Base-by-base conservation (phyloP, 331 rosid genomes). In the Rosa hybrid region DNA sequence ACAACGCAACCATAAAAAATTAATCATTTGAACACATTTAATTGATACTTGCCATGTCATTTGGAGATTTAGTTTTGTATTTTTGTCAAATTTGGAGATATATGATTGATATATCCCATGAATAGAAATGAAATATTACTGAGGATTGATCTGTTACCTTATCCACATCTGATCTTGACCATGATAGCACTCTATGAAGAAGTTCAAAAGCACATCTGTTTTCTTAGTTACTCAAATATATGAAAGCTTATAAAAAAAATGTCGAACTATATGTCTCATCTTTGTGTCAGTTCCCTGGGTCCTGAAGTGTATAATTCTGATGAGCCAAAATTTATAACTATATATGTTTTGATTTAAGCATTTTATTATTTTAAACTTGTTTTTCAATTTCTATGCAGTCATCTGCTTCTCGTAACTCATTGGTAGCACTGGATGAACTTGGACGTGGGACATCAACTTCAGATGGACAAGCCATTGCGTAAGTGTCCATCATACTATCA, bases 401-500 rank as follows among this genome's bases (percentile, higher is more conserved):
- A 8, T 93, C 97, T 4, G 98, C 98, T 72, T 90, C 98, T 65
- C 42, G 77, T 51, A 90, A 91, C 82, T 96, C 99, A 46, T 86
- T 96, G 88, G 97, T 92, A 83, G 97, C 94, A 41, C 77, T 93
- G 81, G 99, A 96, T 88, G 99, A 96, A 83, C 99, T 96, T 86
- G 99, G 99, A 71, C 98, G 99, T 59, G 99, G 99, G 71, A 96
- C 99, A 45, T 90, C 98, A 80, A 96, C 99, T 81, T 92, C 99
- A 45, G 99, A 96, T 83, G 99, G 98, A 72, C 98, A 96, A 83
- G 99, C 99, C 84, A 93, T 96, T 88, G 99, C 97, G 98, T 91
- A 83, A 80, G 99, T 81, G 70, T 81, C 72, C 73, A 39, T 67
- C 77, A 64, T 64, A 63, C 1, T 27, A 60, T 62, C 63, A 46